Conservation (phyloP, 257 asterid species). For the Linaria vulgaris region DNA sequence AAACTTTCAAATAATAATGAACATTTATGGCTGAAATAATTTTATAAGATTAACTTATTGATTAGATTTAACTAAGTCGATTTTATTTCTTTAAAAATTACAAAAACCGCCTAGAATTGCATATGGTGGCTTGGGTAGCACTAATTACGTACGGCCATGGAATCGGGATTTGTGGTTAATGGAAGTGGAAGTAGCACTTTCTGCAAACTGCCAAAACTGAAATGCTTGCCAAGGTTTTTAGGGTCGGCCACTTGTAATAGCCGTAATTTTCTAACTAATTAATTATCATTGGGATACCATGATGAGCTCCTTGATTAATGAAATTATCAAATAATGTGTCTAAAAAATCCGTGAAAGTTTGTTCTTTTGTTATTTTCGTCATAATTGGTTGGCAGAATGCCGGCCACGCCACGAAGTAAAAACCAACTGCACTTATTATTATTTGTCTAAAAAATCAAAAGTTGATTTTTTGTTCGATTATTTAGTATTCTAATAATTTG, state of each 20-base stretch:
- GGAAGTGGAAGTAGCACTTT: not conserved
- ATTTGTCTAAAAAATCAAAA: not conserved
- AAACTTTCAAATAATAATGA: no score
- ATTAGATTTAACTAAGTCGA: no score
- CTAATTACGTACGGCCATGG: not conserved
- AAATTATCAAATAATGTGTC: not conserved
- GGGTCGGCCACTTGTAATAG: conserved; percentile 23
- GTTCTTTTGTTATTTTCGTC: not conserved
- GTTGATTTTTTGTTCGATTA: not conserved
- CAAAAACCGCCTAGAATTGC: no score
- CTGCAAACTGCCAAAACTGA: conserved; percentile 12
- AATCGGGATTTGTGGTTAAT: conserved; percentile 22
- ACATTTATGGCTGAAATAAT: no score
- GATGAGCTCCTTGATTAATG: not conserved
- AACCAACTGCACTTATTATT: not conserved
- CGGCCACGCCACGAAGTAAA: not conserved
- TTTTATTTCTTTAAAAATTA: no score
- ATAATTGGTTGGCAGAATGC: not conserved
- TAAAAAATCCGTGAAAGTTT: not conserved
- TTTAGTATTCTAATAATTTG: no score
- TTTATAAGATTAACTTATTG: no score
- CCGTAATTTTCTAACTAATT: not conserved
- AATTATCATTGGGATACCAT: not conserved
- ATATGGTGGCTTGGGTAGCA: no score
- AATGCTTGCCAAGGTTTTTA: conserved; percentile 9